A percentile compares a stretch with the other conserved stretches of the same genome.
Evolutionary conservation across 2,329 filamentous ascomycete species (phyloP).

Genomic region (Aspergillus luchuensis): DNA sequence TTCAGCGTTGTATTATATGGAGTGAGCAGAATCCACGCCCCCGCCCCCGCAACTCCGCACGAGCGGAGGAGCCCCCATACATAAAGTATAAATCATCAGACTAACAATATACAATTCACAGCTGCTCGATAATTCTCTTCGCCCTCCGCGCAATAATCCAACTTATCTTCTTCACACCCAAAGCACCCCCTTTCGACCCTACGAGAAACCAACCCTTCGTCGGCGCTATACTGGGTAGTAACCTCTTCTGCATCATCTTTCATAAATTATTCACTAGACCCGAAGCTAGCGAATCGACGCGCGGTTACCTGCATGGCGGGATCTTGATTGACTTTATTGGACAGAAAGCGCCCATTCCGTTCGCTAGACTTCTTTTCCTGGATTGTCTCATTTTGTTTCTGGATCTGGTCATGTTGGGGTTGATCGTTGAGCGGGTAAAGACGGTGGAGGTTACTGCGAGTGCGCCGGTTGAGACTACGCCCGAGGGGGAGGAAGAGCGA

Average conservation of each 20-base stretch:
- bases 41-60: background rate
- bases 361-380: conserved; percentile 53
- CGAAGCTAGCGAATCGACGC: conserved; percentile 52
- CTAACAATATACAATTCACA: conserved; percentile 24
- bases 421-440: conserved; percentile 55
- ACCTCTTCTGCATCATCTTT: conserved; percentile 58
- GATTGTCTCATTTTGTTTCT: conserved; percentile 58
- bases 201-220: conserved; percentile 57
- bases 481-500: conserved; percentile 3
- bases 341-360: conserved; percentile 59
- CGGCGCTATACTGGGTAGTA: conserved; percentile 56
- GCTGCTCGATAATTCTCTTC: conserved; percentile 62
- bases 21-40: conserved; percentile 48
- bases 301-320: conserved; percentile 63
- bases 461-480: conserved; percentile 14
- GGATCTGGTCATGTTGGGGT: conserved; percentile 60
- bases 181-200: conserved; percentile 55
- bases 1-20: conserved; percentile 64
- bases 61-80: too few relatives aligned
- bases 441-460: conserved; percentile 36
- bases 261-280: conserved; percentile 58
- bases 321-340: conserved; percentile 67
- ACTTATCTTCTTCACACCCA: conserved; percentile 61
- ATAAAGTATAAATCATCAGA: background rate
- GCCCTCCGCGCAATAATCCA: conserved; percentile 58